phyloP scores from a whole-genome alignment of 495 filamentous ascomycete species.

The Aspergillus biplanus region DNA sequence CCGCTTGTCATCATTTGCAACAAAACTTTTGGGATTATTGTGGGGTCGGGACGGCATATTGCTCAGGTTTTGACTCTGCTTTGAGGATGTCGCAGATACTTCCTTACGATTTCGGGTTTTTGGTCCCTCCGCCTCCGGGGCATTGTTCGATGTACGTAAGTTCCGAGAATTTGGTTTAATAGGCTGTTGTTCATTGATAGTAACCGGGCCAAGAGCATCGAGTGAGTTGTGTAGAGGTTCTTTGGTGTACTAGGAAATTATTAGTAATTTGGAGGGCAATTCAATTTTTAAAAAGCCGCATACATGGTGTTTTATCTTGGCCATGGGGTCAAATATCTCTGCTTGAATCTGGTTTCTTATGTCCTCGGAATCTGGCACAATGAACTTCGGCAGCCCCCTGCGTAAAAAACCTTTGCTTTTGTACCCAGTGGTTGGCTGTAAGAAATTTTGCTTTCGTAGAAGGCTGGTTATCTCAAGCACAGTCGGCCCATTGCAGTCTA shows the following conservation, averaged over 20 bases:
- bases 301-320: conserved; percentile 45
- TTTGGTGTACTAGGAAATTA: conserved; percentile 14
- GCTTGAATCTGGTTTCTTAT: conserved; percentile 27
- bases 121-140: neutral
- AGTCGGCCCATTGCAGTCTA: conserved; percentile 38
- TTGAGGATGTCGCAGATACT: neutral
- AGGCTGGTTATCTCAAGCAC: conserved; percentile 30
- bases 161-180: conserved; percentile 14
- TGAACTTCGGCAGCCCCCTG: conserved; percentile 32
- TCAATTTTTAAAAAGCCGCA: conserved; percentile 13
- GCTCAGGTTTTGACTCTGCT: neutral
- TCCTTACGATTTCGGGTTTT: conserved; percentile 10
- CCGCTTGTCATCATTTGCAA: neutral
- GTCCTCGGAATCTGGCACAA: conserved; percentile 25
- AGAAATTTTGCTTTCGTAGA: conserved; percentile 33
- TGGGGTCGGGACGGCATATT: neutral
- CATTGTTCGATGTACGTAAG: neutral
- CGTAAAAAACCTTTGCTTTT: conserved; percentile 30
- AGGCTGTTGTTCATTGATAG: conserved; percentile 4
- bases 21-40: neutral
- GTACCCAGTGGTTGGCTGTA: conserved; percentile 34
- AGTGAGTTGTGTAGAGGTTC: neutral
- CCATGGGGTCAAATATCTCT: conserved; percentile 40
- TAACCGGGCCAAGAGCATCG: conserved; percentile 4
- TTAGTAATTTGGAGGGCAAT: neutral